phyloP scores from a whole-genome alignment of 768 basidiomycete species.

The Suillus bovinus region DNA sequence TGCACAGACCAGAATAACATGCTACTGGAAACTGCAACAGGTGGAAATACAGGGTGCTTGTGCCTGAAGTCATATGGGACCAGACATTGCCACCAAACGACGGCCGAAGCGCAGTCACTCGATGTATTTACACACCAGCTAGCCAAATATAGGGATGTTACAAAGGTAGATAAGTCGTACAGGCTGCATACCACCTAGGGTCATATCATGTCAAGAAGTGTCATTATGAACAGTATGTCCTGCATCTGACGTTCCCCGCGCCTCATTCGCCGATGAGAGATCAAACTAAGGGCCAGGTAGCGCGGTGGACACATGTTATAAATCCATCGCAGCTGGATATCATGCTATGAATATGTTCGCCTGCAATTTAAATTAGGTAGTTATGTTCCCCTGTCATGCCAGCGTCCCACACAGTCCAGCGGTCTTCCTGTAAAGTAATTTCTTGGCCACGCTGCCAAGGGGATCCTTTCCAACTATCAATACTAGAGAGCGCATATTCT shows the following conservation, averaged over 20 bases:
- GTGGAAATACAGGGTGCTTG: neutral
- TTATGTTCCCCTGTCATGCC: neutral
- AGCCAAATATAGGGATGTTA: neutral
- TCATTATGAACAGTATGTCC: neutral
- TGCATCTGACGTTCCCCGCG: neutral
- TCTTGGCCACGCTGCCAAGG: conserved; percentile 2
- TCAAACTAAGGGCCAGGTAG: neutral
- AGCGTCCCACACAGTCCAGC: conserved; percentile 23
- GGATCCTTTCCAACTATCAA: neutral
- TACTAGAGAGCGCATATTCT: neutral
- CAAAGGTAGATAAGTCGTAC: neutral
- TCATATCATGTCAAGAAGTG: neutral
- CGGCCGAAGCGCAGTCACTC: neutral
- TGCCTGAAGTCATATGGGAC: neutral
- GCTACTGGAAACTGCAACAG: neutral
- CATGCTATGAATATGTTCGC: neutral
- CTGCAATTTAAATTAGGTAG: neutral
- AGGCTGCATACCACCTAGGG: neutral
- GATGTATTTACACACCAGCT: neutral
- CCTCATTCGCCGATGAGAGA: neutral
- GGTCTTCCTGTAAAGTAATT: neutral
- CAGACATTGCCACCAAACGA: neutral
- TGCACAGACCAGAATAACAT: neutral
- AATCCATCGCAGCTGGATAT: neutral
- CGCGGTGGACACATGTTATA: neutral